Conservation (phyloP, 371 early-diverging fungal species). For the Mucor saturninus region DNA sequence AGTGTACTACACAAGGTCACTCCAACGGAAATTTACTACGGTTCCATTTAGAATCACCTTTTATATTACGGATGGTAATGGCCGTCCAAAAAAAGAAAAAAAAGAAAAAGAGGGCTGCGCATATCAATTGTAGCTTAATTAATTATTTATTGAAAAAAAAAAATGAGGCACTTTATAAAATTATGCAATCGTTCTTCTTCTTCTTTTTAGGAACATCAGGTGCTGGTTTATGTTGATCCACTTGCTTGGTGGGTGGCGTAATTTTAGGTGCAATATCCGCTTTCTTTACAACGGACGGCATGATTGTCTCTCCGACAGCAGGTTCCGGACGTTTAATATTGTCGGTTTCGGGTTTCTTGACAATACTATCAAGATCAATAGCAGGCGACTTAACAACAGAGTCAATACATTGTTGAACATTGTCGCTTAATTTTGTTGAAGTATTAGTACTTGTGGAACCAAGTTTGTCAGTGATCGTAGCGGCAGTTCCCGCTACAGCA, state of each 20-base stretch:
- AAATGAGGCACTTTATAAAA: neutral
- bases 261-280: conserved; percentile 2
- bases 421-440: conserved; percentile 8
- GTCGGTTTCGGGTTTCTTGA: neutral
- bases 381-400: conserved; percentile 14
- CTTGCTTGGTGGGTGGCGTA: neutral
- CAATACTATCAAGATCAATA: conserved; percentile 5
- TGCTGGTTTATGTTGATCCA: neutral
- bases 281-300: conserved; percentile 17
- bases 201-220: neutral
- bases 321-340: conserved; percentile 9
- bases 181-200: conserved; percentile 3
- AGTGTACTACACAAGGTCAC: neutral
- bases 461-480: neutral
- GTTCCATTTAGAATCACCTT: neutral
- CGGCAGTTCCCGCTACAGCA: neutral
- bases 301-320: conserved; percentile 8
- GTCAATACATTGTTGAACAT: conserved; percentile 18
- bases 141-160: neutral
- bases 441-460: neutral
- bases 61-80: neutral
- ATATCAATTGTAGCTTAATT: neutral
- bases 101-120: neutral
- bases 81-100: neutral
- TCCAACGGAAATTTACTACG: neutral